These are phyloP conservation scores for Pseudoneurospora amorphoporcata DNA, from an alignment of 495 filamentous ascomycete species.

Conservation along the genomic window DNA sequence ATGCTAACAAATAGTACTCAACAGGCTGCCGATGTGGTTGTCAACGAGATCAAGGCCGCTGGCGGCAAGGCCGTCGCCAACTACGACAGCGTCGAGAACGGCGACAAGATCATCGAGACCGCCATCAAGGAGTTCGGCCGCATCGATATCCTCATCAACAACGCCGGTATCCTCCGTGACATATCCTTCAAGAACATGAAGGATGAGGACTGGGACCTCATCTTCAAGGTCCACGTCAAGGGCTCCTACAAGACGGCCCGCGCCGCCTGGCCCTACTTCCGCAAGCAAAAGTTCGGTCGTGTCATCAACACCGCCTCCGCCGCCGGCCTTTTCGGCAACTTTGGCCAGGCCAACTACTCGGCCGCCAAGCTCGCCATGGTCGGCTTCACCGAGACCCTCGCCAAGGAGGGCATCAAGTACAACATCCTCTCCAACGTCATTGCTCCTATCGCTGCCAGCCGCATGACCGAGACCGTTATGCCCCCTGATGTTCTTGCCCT, in stretches of 20 bases:
- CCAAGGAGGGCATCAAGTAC: conserved; percentile 96
- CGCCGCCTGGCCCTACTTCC: conserved; percentile 95
- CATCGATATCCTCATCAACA: conserved; percentile 93
- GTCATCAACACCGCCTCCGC: conserved; percentile 95
- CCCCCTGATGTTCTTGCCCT: conserved; percentile 82
- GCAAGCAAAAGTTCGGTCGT: conserved; percentile 95
- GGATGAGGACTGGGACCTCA: conserved; percentile 91
- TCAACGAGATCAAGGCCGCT: conserved; percentile 82
- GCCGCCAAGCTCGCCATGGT: conserved; percentile 94
- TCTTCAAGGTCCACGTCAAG: conserved; percentile 87
- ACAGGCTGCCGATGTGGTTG: conserved; percentile 89
- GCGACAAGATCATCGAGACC: conserved; percentile 92
- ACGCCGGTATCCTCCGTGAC: conserved; percentile 94
- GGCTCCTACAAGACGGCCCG: conserved; percentile 95
- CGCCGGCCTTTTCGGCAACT: conserved; percentile 90
- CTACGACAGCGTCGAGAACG: conserved; percentile 94
- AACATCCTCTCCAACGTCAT: conserved; percentile 96
- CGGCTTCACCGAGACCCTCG: conserved; percentile 95
- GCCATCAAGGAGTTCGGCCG: conserved; percentile 88
- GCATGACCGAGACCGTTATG: conserved; percentile 98
- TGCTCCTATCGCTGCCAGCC: conserved; percentile 88
- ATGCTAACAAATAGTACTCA: conserved; percentile 10
- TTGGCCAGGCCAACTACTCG: conserved; percentile 96
- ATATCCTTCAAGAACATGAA: conserved; percentile 99
- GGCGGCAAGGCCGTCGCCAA: conserved; percentile 97